Percentiles rank a stretch among this genome's conserved stretches.
These are phyloP conservation scores for Myxozyma monticola DNA, from an alignment of 805 yeast genomes.

Conservation along the genomic window DNA sequence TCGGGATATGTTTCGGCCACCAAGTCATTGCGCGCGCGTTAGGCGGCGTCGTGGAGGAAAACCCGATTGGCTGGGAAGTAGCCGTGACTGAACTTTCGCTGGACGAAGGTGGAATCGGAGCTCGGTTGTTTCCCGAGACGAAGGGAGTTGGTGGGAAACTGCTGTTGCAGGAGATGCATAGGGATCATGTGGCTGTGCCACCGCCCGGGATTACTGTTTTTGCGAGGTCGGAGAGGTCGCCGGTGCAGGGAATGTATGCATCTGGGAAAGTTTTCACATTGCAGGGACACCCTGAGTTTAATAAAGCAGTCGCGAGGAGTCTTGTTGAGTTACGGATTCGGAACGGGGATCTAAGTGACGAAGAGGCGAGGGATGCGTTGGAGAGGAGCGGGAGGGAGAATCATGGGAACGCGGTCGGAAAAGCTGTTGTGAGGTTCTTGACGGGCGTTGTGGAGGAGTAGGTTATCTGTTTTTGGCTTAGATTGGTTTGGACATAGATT, in stretches of 20 bases:
- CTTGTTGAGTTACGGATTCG: slow-evolving; percentile 32
- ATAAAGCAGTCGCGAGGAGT: slow-evolving; percentile 37
- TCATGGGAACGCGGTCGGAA: slow-evolving; percentile 45
- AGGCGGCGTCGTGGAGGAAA: slow-evolving; percentile 59
- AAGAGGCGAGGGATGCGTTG: slow-evolving; percentile 21
- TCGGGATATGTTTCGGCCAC: slow-evolving; percentile 87
- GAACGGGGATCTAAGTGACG: slow-evolving; percentile 9
- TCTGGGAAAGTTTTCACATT: slow-evolving; percentile 58
- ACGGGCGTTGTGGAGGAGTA: slow-evolving; percentile 12
- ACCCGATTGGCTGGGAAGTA: slow-evolving; percentile 69
- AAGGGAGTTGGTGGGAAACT: slow-evolving; percentile 34
- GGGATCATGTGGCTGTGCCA: slow-evolving; percentile 51
- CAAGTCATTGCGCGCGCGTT: slow-evolving; percentile 70
- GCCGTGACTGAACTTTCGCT: slow-evolving; percentile 56
- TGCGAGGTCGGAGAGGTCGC: slow-evolving; percentile 58
- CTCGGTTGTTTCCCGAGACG: slow-evolving; percentile 40
- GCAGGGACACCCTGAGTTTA: slow-evolving; percentile 91
- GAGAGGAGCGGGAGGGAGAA: slow-evolving; percentile 41
- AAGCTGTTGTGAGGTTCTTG: slow-evolving; percentile 43
- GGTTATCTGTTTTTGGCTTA: too few species aligned
- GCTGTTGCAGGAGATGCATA: slow-evolving; percentile 57
- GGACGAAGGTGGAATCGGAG: slow-evolving; percentile 43
- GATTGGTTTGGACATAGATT: not conserved
- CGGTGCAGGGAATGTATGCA: slow-evolving; percentile 66
- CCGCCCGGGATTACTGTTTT: slow-evolving; percentile 42